These are phyloP conservation scores for Nakaseomyces uthaithaninus DNA, from an alignment of 1,139 yeast species.

Conservation along the genomic window DNA sequence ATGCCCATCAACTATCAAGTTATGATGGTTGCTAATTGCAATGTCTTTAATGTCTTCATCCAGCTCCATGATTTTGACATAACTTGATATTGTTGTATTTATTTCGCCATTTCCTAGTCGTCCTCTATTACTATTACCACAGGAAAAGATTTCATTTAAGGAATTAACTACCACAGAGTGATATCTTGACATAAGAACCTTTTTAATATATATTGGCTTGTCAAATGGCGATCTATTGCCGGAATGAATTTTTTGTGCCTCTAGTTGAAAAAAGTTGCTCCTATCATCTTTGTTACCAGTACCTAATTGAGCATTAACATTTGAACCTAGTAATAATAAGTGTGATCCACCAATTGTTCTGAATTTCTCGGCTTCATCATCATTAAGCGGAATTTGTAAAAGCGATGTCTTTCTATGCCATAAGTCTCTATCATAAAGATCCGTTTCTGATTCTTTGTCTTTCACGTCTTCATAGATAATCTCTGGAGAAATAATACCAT, in stretches of 20 bases:
- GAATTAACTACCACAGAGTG: constrained; percentile 57
- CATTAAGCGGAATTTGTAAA: constrained; percentile 10
- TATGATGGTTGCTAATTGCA: constrained; percentile 59
- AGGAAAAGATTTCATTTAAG: constrained; percentile 44
- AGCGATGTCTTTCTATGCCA: constrained; percentile 13
- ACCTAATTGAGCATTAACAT: constrained; percentile 58
- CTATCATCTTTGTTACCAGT: constrained; percentile 61
- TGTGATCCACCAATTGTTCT: constrained; percentile 17
- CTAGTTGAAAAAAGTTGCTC: constrained; percentile 31
- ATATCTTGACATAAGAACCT: constrained; percentile 50
- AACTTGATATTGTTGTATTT: constrained; percentile 36
- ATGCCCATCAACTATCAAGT: constrained; percentile 44
- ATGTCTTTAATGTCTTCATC: constrained; percentile 34
- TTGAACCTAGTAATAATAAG: constrained; percentile 51
- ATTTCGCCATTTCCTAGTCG: constrained; percentile 52
- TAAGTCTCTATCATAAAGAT: neutral
- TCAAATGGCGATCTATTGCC: constrained; percentile 17
- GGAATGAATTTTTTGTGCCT: constrained; percentile 28
- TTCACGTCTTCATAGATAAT: neutral
- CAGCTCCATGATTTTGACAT: constrained; percentile 31
- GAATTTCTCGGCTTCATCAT: constrained; percentile 11
- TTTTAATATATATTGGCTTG: constrained; percentile 17
- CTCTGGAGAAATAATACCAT: constrained; percentile 4
- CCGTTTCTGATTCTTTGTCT: constrained; percentile 12
- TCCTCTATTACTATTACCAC: constrained; percentile 69